phyloP scores from a whole-genome alignment of 2,329 filamentous ascomycete genomes.

The Xenoacremonium recifei region DNA sequence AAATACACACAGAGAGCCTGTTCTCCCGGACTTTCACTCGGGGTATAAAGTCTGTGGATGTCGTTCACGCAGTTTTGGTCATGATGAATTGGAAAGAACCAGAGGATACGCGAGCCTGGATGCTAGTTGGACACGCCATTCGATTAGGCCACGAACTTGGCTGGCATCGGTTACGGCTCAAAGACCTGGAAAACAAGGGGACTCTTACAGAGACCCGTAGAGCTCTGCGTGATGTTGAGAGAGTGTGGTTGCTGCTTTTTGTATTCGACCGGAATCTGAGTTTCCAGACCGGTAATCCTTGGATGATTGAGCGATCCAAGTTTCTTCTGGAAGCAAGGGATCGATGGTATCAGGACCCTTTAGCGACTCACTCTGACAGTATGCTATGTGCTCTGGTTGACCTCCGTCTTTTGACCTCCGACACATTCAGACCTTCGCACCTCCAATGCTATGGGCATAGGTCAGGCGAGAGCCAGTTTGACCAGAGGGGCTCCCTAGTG shows the following conservation, averaged over 20 bases:
- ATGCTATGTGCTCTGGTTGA: slow-evolving; percentile 36
- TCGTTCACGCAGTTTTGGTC: slow-evolving; percentile 37
- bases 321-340: slow-evolving; percentile 36
- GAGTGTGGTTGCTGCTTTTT: slow-evolving; percentile 38
- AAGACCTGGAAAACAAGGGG: slow-evolving; percentile 15
- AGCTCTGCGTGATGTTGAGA: slow-evolving; percentile 33
- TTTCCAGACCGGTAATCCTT: slow-evolving; percentile 39
- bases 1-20: slow-evolving; percentile 24
- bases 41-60: slow-evolving; percentile 36
- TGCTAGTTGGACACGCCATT: slow-evolving; percentile 39
- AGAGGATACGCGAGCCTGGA: slow-evolving; percentile 39
- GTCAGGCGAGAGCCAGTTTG: slow-evolving; percentile 3
- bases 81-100: slow-evolving; percentile 43
- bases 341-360: slow-evolving; percentile 31
- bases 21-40: slow-evolving; percentile 28
- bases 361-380: slow-evolving; percentile 31
- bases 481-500: slow-evolving; percentile 21
- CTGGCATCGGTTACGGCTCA: slow-evolving; percentile 28
- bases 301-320: slow-evolving; percentile 38
- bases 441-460: slow-evolving; percentile 3
- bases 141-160: slow-evolving; percentile 40
- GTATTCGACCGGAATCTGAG: slow-evolving; percentile 41
- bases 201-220: too few relatives aligned
- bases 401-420: slow-evolving; percentile 35
- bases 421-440: slow-evolving; percentile 29